Conservation (phyloP, 2,329 filamentous ascomycete genomes). For the Exutisphaerella laricina region DNA sequence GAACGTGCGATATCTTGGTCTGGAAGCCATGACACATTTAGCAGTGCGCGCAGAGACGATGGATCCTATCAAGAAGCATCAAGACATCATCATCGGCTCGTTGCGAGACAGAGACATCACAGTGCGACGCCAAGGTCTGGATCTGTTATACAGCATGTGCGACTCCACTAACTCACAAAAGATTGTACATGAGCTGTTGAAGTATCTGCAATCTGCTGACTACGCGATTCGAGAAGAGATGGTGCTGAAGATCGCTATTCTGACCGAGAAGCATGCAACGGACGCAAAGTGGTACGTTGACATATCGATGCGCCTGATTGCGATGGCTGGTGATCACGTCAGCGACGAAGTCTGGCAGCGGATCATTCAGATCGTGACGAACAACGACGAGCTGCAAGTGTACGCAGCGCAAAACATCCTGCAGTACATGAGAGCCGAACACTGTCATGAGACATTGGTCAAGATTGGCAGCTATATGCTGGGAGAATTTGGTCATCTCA, state of each 20-base stretch:
- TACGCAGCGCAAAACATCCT: conserved; percentile 93
- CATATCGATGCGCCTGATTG: conserved; percentile 87
- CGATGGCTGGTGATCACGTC: conserved; percentile 95
- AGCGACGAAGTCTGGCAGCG: conserved; percentile 99
- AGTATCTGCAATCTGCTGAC: conserved; percentile 92
- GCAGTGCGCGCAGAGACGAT: conserved; percentile 89
- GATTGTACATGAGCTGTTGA: conserved; percentile 87
- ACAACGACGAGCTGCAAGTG: conserved; percentile 96
- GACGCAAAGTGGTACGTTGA: conserved; percentile 99
- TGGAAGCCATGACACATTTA: conserved; percentile 98
- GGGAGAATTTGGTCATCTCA: conserved; percentile 93
- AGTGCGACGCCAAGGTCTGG: conserved; percentile 88
- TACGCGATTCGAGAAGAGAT: conserved; percentile 98
- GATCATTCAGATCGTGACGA: conserved; percentile 97
- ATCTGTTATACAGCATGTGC: conserved; percentile 99
- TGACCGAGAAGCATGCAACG: conserved; percentile 97
- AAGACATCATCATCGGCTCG: conserved; percentile 90
- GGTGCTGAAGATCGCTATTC: conserved; percentile 96
- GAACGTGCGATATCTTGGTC: conserved; percentile 89
- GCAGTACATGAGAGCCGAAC: conserved; percentile 84
- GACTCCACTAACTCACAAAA: conserved; percentile 89
- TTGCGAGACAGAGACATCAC: conserved; percentile 95
- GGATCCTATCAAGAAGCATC: conserved; percentile 96
- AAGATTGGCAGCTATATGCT: conserved; percentile 97
- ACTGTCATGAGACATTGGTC: conserved; percentile 93